Evolutionary conservation across 2,329 filamentous ascomycete species (phyloP), one percentile per base, ranked within the genome.

Genomic region (Colletotrichum sp.): DNA sequence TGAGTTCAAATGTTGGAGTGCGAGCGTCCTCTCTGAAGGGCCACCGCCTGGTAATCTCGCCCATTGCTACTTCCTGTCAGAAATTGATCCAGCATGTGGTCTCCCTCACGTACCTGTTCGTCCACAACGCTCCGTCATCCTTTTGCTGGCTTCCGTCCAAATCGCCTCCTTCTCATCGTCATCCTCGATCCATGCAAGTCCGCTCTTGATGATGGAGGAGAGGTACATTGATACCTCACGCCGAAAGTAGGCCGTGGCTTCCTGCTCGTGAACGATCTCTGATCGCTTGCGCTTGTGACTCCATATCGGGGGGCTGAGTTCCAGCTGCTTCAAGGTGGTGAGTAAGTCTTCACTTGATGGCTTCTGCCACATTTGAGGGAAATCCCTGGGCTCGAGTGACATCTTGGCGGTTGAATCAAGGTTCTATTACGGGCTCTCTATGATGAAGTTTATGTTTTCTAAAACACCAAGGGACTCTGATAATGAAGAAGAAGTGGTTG

Each of bases 81-180:
- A 30, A 73, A 11, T 16, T 61, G 6, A 34, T 30, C 6, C n/a
- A 22, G 57, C 28, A 28, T 16, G 22, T 16, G 6, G 12, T 16
- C 27, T 34, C 25, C 39, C n/a, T 44, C 15, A 81, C 85, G 74
- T 86, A 91, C 91, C 91, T 73, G 90, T 90, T 69, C 97, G 90
- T 2, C 97, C 97, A 77, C 96, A 98, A 19, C 96, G 90, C 84
- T 98, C 96, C 59, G 95, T 93, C 77, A 98, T 90, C 64, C 96
- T 90, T 75, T 90, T 90, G 79, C 95, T 96, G 3, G 96, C 96
- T 78, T 93, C 88, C 61, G 94, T 92, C 94, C 96, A 98, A 16
- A 98, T 85, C 8, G 84, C 81, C 82, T 96, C 95, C 80, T 89
- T 91, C 78, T 91, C 87, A 5, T 91, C 91, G 28, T 95, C 93